Evolutionary conservation across 495 filamentous ascomycete genomes (phyloP), one percentile per base, ranked within the genome.

Genomic region (Hyaloscypha hepaticicola): DNA sequence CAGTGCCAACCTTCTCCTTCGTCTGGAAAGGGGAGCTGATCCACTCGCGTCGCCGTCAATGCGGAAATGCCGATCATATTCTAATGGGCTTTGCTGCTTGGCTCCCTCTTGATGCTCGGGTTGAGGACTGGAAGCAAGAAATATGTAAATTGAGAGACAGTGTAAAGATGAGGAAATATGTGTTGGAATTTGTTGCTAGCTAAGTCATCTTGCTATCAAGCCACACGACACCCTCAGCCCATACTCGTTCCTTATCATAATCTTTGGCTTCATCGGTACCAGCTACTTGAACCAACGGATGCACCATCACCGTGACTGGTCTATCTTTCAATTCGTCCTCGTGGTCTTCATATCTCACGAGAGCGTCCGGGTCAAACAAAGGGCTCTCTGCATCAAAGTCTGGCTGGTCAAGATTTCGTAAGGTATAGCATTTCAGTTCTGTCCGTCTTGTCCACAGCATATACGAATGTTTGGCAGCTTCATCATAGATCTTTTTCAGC

Each of bases 201-300:
- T n/a, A n/a, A n/a, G n/a, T n/a, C n/a, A n/a, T n/a, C n/a, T 22
- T 64, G 56, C 59, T 66, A 63, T 67, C 60, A 11, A 68, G 27
- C 66, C 61, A 68, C 5, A 68, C 66, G 2, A 26, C 62, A n/a
- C 26, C 66, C 6, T 6, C 9, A 34, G 21, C 56, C 66, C 61
- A 65, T 9, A 68, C 53, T 14, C 26, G 9, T 29, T 7, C 27
- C 19, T 33, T 5, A 22, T 60, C 55, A 45, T 65, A 65, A 41
- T 68, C 50, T 25, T 48, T 55, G 45, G 27, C 66, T 3, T 68
- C 66, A 45, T 58, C 34, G 1, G 50, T 65, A 0, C 66, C 66
- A 49, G 2, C 53, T 4, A 65, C 55, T 27, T 61, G 12, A 45
- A 68, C 5, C 1, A 65, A 29, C n/a, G 66, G 66, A 45, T 64